phyloP scores from a whole-genome alignment of 306 rosid species.

The Heteromeles arbutifolia region DNA sequence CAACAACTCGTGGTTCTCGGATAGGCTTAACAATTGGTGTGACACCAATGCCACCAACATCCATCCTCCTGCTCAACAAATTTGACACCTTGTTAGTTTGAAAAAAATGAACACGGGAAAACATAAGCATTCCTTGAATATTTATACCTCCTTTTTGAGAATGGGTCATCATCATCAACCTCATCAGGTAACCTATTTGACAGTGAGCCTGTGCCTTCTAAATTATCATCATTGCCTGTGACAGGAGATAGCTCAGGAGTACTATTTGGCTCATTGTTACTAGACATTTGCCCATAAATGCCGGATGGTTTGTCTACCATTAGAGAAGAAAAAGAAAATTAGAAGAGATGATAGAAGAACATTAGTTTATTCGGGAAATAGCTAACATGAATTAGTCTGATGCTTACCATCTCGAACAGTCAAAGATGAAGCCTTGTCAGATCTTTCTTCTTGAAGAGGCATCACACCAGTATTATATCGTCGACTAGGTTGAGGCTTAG shows the following conservation, averaged over 20 bases:
- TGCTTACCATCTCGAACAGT: slow-evolving; percentile 69
- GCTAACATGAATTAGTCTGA: slow-evolving; percentile 5
- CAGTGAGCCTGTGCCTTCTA: slow-evolving; percentile 48
- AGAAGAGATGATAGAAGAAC: slow-evolving; percentile 7
- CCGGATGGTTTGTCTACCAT: slow-evolving; percentile 55
- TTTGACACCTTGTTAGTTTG: slow-evolving; percentile 15
- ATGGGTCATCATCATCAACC: slow-evolving; percentile 73
- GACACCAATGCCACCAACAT: slow-evolving; percentile 53
- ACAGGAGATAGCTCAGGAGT: slow-evolving; percentile 51
- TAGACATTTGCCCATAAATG: slow-evolving; percentile 47
- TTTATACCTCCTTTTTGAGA: slow-evolving; percentile 78
- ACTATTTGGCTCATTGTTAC: slow-evolving; percentile 49
- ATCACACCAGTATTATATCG: slow-evolving; percentile 57
- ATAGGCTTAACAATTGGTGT: slow-evolving; percentile 86
- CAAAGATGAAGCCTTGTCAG: slow-evolving; percentile 58
- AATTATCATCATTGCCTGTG: slow-evolving; percentile 45
- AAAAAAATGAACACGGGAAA: slow-evolving; percentile 9
- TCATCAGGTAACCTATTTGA: slow-evolving; percentile 53
- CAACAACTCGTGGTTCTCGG: slow-evolving; percentile 96
- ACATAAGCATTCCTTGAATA: slow-evolving; percentile 13
- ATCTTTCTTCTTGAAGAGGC: slow-evolving; percentile 60
- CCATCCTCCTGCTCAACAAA: slow-evolving; percentile 68
- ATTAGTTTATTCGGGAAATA: slow-evolving; percentile 6
- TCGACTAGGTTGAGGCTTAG: slow-evolving; percentile 90
- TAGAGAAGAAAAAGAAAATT: slow-evolving; percentile 12